These are phyloP conservation scores for Otatea glauca DNA, from an alignment of 176 grass and related monocot genomes.

Conservation along the genomic window DNA sequence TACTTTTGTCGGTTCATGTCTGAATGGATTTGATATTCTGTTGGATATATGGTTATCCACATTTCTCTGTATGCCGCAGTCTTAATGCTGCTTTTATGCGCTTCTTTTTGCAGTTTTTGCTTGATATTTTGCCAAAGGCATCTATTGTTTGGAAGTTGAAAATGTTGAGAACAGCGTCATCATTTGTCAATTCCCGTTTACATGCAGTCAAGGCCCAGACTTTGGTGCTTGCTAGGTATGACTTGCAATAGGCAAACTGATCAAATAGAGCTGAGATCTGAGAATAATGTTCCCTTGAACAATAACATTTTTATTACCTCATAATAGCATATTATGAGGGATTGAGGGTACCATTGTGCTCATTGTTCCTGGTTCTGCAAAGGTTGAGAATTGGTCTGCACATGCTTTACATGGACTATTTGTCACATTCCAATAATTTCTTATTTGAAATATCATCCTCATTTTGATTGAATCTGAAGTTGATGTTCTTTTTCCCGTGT, in stretches of 20 bases:
- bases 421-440: not conserved
- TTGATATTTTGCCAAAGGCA: slow-evolving; percentile 77
- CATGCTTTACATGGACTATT: not conserved
- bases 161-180: slow-evolving; percentile 68
- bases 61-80: not conserved
- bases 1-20: not conserved
- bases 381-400: not conserved
- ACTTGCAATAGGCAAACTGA: not conserved
- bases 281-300: not conserved
- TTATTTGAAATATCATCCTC: not conserved
- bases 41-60: slow-evolving; percentile 3
- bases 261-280: not conserved
- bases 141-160: slow-evolving; percentile 73
- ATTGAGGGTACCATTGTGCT: not conserved
- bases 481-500: slow-evolving; percentile 40
- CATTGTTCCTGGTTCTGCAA: not conserved
- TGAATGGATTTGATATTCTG: not conserved
- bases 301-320: not conserved
- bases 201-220: slow-evolving; percentile 76
- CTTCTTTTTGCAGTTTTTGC: slow-evolving; percentile 61
- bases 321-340: not conserved
- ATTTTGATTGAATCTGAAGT: slow-evolving; percentile 42
- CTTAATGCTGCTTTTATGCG: not conserved
- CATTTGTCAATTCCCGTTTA: slow-evolving; percentile 83
- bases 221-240: slow-evolving; percentile 86